Evolutionary conservation across 73 alveolate genomes (phyloP), one percentile per base, ranked within the genome.

Genomic region (Blepharisma japonicum): DNA sequence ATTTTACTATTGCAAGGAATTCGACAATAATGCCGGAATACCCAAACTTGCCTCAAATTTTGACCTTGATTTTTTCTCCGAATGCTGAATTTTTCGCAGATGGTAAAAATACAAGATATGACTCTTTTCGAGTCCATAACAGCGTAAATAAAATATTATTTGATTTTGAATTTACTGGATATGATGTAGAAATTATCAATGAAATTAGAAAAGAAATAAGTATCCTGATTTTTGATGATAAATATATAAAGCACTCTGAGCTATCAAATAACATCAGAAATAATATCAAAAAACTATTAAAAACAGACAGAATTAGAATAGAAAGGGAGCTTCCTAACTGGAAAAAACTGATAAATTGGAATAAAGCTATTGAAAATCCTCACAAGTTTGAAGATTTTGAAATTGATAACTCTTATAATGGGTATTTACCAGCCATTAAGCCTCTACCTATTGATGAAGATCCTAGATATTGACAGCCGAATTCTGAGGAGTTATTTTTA

Each of bases 121-220:
- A 61, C 14, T n/a, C 47, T 9, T 14, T 61, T 25, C 14, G 23
- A 25, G 14, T 61, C 46, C 14, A 8, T 14, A 61, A 61, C 74
- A 14, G 14, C 46, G 74, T 14, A 0, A 61, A 39, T 25, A 14
- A 20, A 8, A 14, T 61, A 25, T 14, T 9, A 2, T 61, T 61
- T 61, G 74, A 61, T 25, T 61, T 14, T 61, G 47, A 9, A 20
- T 61, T 61, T 5, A 61, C 74, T 20, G 23, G 74, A 14, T n/a
- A 61, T 14, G 74, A 61, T 61, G 74, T 39, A 14, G 23, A 61
- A 61, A 61, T 39, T 25, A 61, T 61, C 46, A 61, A 61, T 61
- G 23, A 61, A 25, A 61, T 61, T 5, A n/a, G 74, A 20, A 20
- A 14, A 25, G 74, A 61, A n/a, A 18, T 61, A 0, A 25, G 49